phyloP scores from a whole-genome alignment of 306 rosid species.

The Purshia tridentata region DNA sequence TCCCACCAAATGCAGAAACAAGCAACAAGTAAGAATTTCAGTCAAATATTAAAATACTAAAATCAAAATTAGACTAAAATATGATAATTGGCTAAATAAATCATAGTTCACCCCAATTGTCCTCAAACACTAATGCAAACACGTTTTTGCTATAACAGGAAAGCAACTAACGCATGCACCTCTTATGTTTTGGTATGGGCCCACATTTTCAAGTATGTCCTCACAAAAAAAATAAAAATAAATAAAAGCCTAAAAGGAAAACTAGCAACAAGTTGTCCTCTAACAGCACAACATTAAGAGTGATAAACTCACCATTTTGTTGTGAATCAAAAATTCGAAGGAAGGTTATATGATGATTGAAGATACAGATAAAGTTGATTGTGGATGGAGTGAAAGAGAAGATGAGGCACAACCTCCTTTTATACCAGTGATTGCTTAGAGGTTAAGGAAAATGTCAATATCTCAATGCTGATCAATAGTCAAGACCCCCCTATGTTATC shows the following conservation, averaged over 20 bases:
- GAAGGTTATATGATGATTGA: not conserved
- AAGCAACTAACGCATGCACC: no score
- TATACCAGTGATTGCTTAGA: not conserved
- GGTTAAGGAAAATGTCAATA: no score
- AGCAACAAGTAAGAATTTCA: slow-evolving; percentile 20
- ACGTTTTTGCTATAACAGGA: no score
- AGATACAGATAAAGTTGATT: not conserved
- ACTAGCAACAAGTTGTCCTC: not conserved
- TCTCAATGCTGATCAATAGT: not conserved
- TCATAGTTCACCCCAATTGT: not conserved
- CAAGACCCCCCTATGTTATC: slow-evolving; percentile 15
- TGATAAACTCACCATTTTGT: not conserved
- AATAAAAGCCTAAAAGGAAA: not conserved
- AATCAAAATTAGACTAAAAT: not conserved
- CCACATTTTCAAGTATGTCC: not conserved
- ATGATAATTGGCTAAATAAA: not conserved
- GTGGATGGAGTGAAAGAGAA: not conserved
- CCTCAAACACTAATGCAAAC: no score
- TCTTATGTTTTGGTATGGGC: no score
- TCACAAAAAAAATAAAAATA: not conserved
- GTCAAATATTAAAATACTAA: not conserved
- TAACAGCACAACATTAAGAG: not conserved
- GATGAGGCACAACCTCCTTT: not conserved
- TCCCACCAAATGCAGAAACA: slow-evolving; percentile 21
- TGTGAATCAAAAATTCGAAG: not conserved